Evolutionary conservation across 139 green algal species (phyloP), one percentile per base, ranked within the genome.

Genomic region (Yamagishiella unicocca): DNA sequence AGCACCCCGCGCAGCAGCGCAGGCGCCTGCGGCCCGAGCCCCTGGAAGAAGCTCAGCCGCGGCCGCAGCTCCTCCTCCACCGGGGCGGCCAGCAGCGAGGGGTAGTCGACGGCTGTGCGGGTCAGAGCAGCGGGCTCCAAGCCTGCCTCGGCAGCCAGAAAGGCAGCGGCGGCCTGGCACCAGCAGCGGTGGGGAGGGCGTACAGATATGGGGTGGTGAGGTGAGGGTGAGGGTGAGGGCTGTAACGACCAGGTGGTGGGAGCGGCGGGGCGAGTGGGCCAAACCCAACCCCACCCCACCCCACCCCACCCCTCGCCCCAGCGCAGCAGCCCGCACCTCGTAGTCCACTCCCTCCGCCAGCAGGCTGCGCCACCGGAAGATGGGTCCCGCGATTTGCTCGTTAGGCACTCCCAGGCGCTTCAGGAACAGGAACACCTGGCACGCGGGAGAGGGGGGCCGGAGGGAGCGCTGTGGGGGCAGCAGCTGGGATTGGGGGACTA

Each of bases 381-480:
- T 82, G 46, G 74, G 74, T 31, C 74, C 74, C 74, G 68, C 74
- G 50, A 82, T 82, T 17, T 67, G 24, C 29, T 82, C 74, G 35
- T 82, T 82, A n/a, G 46, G 50, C 46, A 82, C 21, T 6, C 74
- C 74, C 46, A 68, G 31, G 7, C 25, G 50, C 74, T 35, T 33
- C 31, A 82, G 74, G 53, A 82, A 82, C 46, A 82, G 74, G 6
- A 82, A 82, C 33, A 82, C 74, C 74, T 82, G 74, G 2, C 37
- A 50, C 50, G 50, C 50, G 17, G 50, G 9, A 17, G 35, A 35
- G 9, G 35, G 8, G 61, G 22, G 8, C 50, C 50, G 50, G n/a
- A n/a, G n/a, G n/a, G n/a, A n/a, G n/a, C n/a, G n/a, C n/a, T n/a
- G n/a, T n/a, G n/a, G n/a, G n/a, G n/a, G n/a, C n/a, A n/a, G n/a